Conservation (phyloP, 768 basidiomycete genomes). For the Arthromyces matolae region DNA sequence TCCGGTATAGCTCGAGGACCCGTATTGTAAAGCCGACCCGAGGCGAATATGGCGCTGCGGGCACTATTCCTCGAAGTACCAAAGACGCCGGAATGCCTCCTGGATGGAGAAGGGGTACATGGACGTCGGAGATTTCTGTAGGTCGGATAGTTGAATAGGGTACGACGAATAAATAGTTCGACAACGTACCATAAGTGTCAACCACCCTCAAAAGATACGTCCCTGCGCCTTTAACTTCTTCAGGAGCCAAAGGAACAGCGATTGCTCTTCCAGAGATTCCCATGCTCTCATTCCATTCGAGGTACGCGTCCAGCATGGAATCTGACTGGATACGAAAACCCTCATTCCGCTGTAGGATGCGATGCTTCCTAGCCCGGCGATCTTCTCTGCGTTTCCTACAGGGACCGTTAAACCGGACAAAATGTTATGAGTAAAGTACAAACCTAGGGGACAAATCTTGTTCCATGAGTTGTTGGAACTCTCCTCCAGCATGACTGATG, state of each 20-base stretch:
- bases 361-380: too few species aligned
- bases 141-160: too few species aligned
- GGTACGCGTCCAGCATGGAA: constrained; percentile 9
- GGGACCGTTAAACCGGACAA: not conserved
- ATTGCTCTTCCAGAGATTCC: not conserved
- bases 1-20: constrained; percentile 22
- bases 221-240: not conserved
- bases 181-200: constrained; percentile 1
- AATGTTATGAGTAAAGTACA: not conserved
- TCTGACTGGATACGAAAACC: too few species aligned
- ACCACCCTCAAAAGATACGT: not conserved
- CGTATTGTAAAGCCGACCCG: constrained; percentile 17
- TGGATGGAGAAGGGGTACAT: not conserved
- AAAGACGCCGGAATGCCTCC: constrained; percentile 13
- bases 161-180: not conserved
- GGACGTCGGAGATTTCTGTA: not conserved
- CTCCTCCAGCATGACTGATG: not conserved
- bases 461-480: not conserved
- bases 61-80: constrained; percentile 22
- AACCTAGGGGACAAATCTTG: not conserved
- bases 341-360: too few species aligned
- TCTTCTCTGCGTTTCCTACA: not conserved
- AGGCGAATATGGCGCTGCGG: constrained; percentile 19
- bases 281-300: constrained; percentile 8
- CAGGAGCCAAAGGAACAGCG: too few species aligned